Base-by-base conservation (phyloP, 129 eudicot species). In the Sambucus nigra region DNA sequence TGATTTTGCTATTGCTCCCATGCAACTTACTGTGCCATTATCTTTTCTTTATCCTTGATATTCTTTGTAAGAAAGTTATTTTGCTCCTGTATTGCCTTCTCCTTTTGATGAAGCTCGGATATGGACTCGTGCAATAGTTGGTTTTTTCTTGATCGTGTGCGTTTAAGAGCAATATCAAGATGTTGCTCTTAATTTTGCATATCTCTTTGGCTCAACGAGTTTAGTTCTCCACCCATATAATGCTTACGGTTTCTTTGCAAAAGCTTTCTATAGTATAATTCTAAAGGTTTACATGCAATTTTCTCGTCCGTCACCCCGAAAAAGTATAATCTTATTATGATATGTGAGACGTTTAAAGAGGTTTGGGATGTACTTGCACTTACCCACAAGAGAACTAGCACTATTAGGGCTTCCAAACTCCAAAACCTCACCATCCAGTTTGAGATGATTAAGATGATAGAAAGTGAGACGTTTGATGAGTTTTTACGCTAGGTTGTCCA, bases 51-150 rank as follows among this genome's bases (percentile, higher is more conserved):
- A 65, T 86, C 95, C 53, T 86, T 86, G 62, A 78, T 78, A 86
- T 80, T 70, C 82, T 80, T 88, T 40, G 80, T 22, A 31, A 88
- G 69, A 61, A 71, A 65, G 66, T 59, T 73, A 71, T 88, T 88
- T 55, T 83, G 94, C 77, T 83, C 94, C 52, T 80, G 89, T 68
- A 88, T 83, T 55, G 87, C 96, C 72, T 71, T 88, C 56, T 80
- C 94, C 96, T 84, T 88, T 68, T 75, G 73, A 82, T 88, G 97
- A 62, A 88, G 83, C 57, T 83, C 92, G 23, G 94, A 80, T 72
- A 88, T 88, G 55, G 97, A 88, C 58, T 84, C 94, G 44, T 80
- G 70, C 76, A 88, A 67, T 63, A 88, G 80, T 70, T 84, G 97
- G 55, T 80, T 88, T 55, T 88, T 88, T 60, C 86, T 61, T 5